Evolutionary conservation across 192 early-diverging fungal genomes (phyloP).

Genomic region (Linnemannia zychae): DNA sequence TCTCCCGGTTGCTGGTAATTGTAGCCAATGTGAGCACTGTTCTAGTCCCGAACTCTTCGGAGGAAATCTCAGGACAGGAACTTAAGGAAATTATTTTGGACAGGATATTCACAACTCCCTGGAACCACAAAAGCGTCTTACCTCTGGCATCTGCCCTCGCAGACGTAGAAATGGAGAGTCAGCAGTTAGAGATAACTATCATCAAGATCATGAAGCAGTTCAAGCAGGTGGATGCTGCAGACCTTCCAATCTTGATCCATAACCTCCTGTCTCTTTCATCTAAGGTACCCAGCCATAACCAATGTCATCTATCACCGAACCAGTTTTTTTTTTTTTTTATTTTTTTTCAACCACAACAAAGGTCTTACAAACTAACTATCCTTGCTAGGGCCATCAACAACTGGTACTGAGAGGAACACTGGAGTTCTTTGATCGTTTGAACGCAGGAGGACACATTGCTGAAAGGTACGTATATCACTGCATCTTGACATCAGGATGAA

Average conservation of each 20-base stretch:
- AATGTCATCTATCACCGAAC: too few relatives aligned
- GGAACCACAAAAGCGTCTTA: constrained; percentile 52
- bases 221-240: constrained; percentile 62
- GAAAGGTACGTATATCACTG: constrained; percentile 16
- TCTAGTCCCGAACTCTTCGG: constrained; percentile 21
- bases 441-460: constrained; percentile 37
- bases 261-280: constrained; percentile 76
- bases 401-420: constrained; percentile 67
- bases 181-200: constrained; percentile 35
- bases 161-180: constrained; percentile 52
- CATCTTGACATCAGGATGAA: neutral
- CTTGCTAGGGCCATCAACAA: constrained; percentile 67
- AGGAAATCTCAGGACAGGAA: constrained; percentile 41
- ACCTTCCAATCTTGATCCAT: constrained; percentile 75
- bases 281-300: constrained; percentile 54
- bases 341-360: too few relatives aligned
- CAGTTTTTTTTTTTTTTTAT: too few relatives aligned
- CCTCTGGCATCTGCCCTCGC: constrained; percentile 43
- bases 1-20: constrained; percentile 46
- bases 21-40: constrained; percentile 22
- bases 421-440: constrained; percentile 69
- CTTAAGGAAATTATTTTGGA: constrained; percentile 53
- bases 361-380: too few relatives aligned
- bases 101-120: constrained; percentile 49
- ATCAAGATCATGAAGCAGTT: constrained; percentile 60